phyloP scores from a whole-genome alignment of 179 eudicot genomes.

The Corrigiola litoralis region DNA sequence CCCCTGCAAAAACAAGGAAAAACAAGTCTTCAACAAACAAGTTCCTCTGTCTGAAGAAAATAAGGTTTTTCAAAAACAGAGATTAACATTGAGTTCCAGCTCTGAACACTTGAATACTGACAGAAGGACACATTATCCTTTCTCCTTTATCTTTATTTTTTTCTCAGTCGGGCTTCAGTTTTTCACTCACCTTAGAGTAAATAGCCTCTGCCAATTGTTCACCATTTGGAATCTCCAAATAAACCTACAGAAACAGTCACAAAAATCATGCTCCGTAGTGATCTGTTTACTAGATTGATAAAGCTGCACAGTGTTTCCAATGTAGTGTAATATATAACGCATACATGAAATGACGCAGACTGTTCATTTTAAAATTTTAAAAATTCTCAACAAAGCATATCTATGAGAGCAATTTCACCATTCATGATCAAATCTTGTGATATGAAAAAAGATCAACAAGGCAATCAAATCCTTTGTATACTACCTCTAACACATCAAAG shows the following conservation, averaged over 20 bases:
- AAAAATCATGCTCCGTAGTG: neutral
- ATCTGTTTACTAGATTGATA: neutral
- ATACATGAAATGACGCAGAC: slow-evolving; percentile 5
- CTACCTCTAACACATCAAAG: no score
- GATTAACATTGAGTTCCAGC: neutral
- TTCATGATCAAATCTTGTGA: no score
- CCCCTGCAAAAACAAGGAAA: slow-evolving; percentile 54
- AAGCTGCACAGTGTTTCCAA: neutral
- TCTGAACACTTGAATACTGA: neutral
- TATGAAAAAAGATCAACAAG: no score
- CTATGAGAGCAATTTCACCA: no score
- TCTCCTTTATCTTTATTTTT: neutral
- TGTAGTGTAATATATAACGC: no score
- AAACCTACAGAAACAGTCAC: slow-evolving; percentile 51
- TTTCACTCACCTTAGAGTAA: slow-evolving; percentile 57
- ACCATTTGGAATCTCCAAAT: slow-evolving; percentile 86
- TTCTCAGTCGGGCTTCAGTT: neutral
- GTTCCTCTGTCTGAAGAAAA: no score
- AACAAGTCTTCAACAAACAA: neutral
- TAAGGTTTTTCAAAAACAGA: neutral
- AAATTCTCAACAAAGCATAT: no score
- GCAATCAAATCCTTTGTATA: no score
- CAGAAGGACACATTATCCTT: neutral
- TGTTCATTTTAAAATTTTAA: no score
- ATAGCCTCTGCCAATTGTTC: slow-evolving; percentile 70